Percentiles rank a stretch among this genome's conserved stretches.
phyloP scores from a whole-genome alignment of 2,329 filamentous ascomycete genomes.

The Hymenoscyphus infarciens region DNA sequence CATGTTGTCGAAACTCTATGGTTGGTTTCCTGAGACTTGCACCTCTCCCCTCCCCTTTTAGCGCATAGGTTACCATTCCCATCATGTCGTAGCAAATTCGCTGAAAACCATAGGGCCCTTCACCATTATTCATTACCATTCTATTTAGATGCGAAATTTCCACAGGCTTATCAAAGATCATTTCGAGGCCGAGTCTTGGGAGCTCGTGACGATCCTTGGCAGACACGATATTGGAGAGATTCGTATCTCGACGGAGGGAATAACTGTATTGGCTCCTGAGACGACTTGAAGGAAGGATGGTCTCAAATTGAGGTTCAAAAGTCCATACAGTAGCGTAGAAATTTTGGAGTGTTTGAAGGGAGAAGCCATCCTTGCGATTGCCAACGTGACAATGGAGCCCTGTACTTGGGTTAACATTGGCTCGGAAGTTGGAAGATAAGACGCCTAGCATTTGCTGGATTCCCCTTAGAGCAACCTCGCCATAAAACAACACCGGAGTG shows the following conservation, averaged over 20 bases:
- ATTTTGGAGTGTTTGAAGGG: not conserved
- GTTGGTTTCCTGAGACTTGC: not conserved
- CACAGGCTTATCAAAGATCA: not conserved
- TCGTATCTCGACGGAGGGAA: not conserved
- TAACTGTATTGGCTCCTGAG: not conserved
- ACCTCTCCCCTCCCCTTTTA: too few species aligned
- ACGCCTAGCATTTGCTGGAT: not conserved
- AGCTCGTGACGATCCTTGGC: not conserved
- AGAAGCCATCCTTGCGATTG: not conserved
- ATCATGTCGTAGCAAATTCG: not conserved
- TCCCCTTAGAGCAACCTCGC: not conserved
- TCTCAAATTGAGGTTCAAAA: conserved; percentile 5
- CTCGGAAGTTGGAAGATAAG: not conserved
- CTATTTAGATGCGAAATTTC: not conserved
- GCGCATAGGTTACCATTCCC: not conserved
- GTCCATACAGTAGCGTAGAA: not conserved
- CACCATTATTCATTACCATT: not conserved
- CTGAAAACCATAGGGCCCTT: not conserved
- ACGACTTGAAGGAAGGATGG: not conserved
- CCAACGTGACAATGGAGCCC: conserved; percentile 3
- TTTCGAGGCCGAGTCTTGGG: not conserved
- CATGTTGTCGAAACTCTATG: conserved; percentile 26
- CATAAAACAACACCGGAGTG: not conserved
- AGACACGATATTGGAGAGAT: not conserved
- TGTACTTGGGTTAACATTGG: not conserved